Conservation (phyloP, 495 filamentous ascomycete genomes). For the Penicillium longicatenatum region DNA sequence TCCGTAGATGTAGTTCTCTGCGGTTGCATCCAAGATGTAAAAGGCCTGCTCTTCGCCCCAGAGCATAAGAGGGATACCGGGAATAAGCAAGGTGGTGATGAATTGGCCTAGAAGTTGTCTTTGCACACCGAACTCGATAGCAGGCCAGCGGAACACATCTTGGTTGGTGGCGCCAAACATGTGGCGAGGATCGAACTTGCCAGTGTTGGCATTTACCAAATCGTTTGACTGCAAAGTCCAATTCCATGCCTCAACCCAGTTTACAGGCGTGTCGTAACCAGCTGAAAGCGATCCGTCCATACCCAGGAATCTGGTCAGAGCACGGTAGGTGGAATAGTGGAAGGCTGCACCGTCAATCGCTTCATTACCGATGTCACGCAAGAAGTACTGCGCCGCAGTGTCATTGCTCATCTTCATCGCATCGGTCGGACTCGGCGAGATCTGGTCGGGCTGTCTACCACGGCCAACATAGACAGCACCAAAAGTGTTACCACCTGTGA, state of each 20-base stretch:
- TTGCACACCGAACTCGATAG: conserved; percentile 60
- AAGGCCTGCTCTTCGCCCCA: conserved; percentile 75
- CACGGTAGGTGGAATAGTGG: conserved; percentile 70
- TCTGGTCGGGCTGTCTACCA: conserved; percentile 57
- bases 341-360: conserved; percentile 69
- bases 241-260: conserved; percentile 63
- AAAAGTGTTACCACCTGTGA: conserved; percentile 64
- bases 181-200: conserved; percentile 68
- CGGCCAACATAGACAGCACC: conserved; percentile 68
- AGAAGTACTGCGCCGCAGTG: conserved; percentile 50
- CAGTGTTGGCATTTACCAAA: conserved; percentile 63
- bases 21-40: conserved; percentile 68
- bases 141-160: conserved; percentile 77
- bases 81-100: conserved; percentile 63
- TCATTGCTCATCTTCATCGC: conserved; percentile 49
- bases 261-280: conserved; percentile 56
- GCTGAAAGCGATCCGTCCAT: conserved; percentile 62
- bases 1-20: conserved; percentile 70
- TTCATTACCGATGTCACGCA: conserved; percentile 58
- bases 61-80: conserved; percentile 65
- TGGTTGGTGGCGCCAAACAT: conserved; percentile 72
- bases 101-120: conserved; percentile 62
- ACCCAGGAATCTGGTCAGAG: conserved; percentile 64
- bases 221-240: conserved; percentile 64
- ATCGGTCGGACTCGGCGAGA: conserved; percentile 38